phyloP scores from a whole-genome alignment of 2,329 filamentous ascomycete species.

The Furcasterigmium sp. region DNA sequence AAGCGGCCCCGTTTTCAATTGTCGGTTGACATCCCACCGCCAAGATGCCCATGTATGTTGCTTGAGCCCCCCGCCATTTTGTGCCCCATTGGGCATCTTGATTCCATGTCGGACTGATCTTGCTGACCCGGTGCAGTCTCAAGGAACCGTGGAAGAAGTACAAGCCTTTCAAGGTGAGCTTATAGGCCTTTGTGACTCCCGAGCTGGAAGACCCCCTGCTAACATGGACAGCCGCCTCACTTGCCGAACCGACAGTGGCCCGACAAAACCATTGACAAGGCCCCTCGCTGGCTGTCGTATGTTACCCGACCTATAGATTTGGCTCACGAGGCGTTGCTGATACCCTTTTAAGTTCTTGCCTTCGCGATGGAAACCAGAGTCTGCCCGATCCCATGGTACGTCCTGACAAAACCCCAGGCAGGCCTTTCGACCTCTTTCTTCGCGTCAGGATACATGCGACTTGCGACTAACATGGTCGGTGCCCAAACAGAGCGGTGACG shows the following conservation, averaged over 20 bases:
- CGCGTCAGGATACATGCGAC: not conserved
- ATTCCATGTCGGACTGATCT: no score
- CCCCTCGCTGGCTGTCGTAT: slow-evolving; percentile 78
- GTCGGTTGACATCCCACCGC: no score
- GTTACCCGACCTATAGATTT: not conserved
- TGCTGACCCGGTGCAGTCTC: no score
- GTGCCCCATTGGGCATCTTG: no score
- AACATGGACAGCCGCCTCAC: slow-evolving; percentile 40
- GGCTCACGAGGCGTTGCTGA: slow-evolving; percentile 1
- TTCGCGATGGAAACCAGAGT: slow-evolving; percentile 92
- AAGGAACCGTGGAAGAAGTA: slow-evolving; percentile 14
- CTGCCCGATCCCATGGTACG: slow-evolving; percentile 87
- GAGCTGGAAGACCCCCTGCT: slow-evolving; percentile 2
- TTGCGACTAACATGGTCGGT: slow-evolving; percentile 4
- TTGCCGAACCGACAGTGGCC: slow-evolving; percentile 78
- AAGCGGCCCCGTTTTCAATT: no score
- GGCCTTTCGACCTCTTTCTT: slow-evolving; percentile 1
- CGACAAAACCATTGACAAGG: slow-evolving; percentile 72
- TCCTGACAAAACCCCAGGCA: slow-evolving; percentile 8
- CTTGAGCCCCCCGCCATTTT: no score
- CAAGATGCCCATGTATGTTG: no score
- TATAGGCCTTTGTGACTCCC: not conserved
- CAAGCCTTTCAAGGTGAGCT: slow-evolving; percentile 11
- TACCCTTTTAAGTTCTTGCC: slow-evolving; percentile 15
- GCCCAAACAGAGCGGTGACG: slow-evolving; percentile 69